Base-by-base conservation (phyloP, 257 asterid species). In the Ehretia macrophylla region DNA sequence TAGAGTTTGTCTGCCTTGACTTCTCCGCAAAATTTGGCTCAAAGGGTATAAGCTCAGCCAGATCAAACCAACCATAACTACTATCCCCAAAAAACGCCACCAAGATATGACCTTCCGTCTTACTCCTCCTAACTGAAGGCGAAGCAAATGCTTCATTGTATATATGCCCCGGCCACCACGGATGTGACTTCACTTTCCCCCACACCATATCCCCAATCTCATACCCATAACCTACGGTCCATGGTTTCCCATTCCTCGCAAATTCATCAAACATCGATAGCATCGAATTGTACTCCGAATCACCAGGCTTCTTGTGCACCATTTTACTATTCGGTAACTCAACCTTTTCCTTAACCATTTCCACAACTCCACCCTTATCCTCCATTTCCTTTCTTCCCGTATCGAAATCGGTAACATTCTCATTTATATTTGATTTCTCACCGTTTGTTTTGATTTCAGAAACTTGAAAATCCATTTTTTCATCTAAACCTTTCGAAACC, bases 91-190 rank as follows among this genome's bases (percentile, higher is more conserved):
- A 93, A 71, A 93, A 93, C 4, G 99, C 97, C 51, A 93, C 99
- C 79, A 93, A 71, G 18, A 93, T 83, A 57, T 84, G 84, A 27
- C 88, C 96, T 48, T 75, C 90, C 9, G 81, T 81, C 73, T 86
- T 93, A 69, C 77, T 83, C 74, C 85, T 81, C 52, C 82, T 74
- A 44, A 93, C 99, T 11, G 90, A 70, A 13, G 83, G 63, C 5
- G 94, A 74, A 48, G 94, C 97, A 55, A 83, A 75, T 1, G 81
- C 76, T 79, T 89, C 99, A 21, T 75, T 73, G 52, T 71, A 86
- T 47, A 89, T 82, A 32, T 79, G 94, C 1, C 99, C 99, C 14
- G 99, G 97, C 99, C 99, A 93, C 99, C 97, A 89, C 1, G 99
- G 99, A 69, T 93, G 99, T 10, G 99, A 93, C 71, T 89, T 89